Evolutionary conservation across 306 rosid species (phyloP).

Genomic region (Phaseolus lunatus): DNA sequence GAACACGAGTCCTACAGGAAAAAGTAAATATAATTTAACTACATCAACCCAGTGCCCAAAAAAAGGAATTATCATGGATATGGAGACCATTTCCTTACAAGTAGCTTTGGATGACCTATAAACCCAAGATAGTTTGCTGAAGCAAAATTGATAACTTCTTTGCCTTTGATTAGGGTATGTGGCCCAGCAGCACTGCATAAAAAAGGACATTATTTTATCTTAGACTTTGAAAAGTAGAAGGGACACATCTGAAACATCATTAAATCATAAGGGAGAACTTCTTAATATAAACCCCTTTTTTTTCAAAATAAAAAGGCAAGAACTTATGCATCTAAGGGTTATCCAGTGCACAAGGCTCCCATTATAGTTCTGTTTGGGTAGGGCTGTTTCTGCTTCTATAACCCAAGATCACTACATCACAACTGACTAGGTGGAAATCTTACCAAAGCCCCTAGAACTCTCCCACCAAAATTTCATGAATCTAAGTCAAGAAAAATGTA

Average conservation of each 20-base stretch:
- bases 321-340: constrained; percentile 23
- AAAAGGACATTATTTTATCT: neutral
- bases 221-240: constrained; percentile 22
- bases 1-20: constrained; percentile 83
- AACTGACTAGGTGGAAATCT: constrained; percentile 16
- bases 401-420: constrained; percentile 21
- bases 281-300: neutral
- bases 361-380: neutral
- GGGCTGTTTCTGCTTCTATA: neutral
- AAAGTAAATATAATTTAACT: constrained; percentile 44
- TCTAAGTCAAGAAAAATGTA: constrained; percentile 34
- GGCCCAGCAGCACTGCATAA: constrained; percentile 97
- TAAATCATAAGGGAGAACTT: constrained; percentile 1
- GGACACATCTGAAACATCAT: constrained; percentile 1
- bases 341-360: constrained; percentile 18
- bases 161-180: constrained; percentile 75
- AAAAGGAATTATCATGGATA: constrained; percentile 8
- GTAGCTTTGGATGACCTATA: constrained; percentile 83
- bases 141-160: constrained; percentile 94
- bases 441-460: constrained; percentile 21
- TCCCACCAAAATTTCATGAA: constrained; percentile 3
- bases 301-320: neutral
- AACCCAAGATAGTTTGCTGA: constrained; percentile 97
- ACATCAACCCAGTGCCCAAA: constrained; percentile 14
- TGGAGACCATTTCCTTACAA: constrained; percentile 63